Evolutionary conservation across 225 moss, liverwort and hornwort species (phyloP).

Genomic region (Antitrichia curtipendula): DNA sequence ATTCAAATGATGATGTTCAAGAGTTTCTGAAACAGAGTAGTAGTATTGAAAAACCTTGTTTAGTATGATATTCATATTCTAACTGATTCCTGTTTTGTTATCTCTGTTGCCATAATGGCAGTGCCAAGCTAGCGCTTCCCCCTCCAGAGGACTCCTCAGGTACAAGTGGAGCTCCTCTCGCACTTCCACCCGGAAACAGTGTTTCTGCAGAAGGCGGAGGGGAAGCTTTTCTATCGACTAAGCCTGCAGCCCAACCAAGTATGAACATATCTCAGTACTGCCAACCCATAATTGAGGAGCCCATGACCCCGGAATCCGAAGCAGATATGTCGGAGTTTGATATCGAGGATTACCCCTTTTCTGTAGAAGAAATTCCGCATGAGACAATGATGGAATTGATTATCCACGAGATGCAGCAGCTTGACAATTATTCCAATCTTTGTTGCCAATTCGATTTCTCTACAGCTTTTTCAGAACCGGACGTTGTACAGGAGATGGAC

Average conservation of each 20-base stretch:
- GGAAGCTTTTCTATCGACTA: background rate
- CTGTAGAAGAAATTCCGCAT: constrained; percentile 2
- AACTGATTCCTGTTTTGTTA: background rate
- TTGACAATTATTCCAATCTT: background rate
- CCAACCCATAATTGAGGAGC: constrained; percentile 42
- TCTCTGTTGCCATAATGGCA: background rate
- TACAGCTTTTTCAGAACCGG: background rate
- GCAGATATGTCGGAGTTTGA: constrained; percentile 28
- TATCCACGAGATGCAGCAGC: background rate
- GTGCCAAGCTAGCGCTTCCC: constrained; percentile 40
- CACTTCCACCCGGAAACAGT: constrained; percentile 12
- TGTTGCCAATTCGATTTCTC: background rate
- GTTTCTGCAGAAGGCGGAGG: background rate
- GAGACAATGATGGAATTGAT: background rate
- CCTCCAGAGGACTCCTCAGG: background rate
- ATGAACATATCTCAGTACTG: constrained; percentile 25
- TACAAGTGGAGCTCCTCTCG: background rate
- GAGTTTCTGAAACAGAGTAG: background rate
- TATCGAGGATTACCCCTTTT: constrained; percentile 39
- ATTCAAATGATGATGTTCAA: background rate
- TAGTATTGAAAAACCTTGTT: background rate
- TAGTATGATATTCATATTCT: background rate
- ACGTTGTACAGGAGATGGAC: background rate
- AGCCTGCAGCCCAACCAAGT: background rate
- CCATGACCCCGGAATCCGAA: constrained; percentile 35